Conservation (phyloP, 768 basidiomycete species). For the Agaricus bisporus region DNA sequence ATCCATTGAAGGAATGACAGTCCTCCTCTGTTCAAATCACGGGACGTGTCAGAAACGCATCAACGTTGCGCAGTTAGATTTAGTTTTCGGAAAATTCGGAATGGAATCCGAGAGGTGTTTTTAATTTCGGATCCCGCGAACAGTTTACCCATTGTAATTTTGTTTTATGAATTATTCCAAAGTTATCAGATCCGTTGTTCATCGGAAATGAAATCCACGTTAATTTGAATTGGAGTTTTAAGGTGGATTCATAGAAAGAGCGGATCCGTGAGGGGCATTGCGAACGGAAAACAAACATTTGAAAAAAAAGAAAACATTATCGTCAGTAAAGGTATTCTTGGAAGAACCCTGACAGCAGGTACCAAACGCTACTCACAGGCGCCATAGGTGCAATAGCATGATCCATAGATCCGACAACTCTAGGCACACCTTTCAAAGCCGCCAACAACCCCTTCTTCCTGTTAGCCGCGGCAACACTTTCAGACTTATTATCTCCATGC, state of each 20-base stretch:
- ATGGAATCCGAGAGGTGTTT: not conserved
- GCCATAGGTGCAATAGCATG: conserved; percentile 80
- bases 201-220: not conserved
- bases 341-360: not conserved
- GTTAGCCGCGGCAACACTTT: not conserved
- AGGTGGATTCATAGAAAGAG: not conserved
- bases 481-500: not conserved
- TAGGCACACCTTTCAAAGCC: conserved; percentile 22
- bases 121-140: not conserved
- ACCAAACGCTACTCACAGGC: conserved; percentile 67
- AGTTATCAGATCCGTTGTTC: not conserved
- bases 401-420: conserved; percentile 71
- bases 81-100: not conserved
- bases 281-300: not conserved
- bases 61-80: not conserved
- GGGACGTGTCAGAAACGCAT: not conserved
- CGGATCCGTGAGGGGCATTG: not conserved
- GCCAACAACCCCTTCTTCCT: conserved; percentile 10
- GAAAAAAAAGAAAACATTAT: not conserved
- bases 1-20: conserved; percentile 89
- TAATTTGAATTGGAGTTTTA: not conserved
- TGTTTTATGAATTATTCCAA: not conserved
- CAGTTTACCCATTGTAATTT: too few relatives aligned
- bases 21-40: conserved; percentile 52
- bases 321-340: not conserved